phyloP scores from a whole-genome alignment of 1,284 basidiomycete genomes.

The Pholiota adiposa region DNA sequence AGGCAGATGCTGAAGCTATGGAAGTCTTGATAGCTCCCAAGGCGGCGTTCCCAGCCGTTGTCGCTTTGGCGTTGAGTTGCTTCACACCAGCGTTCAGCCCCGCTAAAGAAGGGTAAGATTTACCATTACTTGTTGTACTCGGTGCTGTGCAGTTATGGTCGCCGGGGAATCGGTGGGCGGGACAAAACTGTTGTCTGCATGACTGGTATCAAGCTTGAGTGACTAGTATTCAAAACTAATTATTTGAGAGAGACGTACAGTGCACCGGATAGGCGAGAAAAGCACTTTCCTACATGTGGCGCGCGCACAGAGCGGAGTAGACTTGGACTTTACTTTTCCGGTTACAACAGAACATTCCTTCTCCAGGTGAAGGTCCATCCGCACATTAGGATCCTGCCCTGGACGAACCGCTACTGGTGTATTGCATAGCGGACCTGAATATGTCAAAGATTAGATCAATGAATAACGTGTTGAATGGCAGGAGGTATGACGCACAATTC shows the following conservation, averaged over 20 bases:
- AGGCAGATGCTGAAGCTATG: slow-evolving; percentile 25
- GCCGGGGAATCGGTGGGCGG: slow-evolving; percentile 72
- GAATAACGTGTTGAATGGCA: background rate
- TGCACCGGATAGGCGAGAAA: slow-evolving; percentile 72
- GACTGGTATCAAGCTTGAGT: slow-evolving; percentile 42
- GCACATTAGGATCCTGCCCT: slow-evolving; percentile 75
- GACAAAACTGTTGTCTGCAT: slow-evolving; percentile 72
- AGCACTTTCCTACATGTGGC: slow-evolving; percentile 71
- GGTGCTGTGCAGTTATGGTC: slow-evolving; percentile 58
- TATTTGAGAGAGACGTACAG: slow-evolving; percentile 48
- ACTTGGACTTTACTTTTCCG: slow-evolving; percentile 54
- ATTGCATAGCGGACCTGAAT: slow-evolving; percentile 71
- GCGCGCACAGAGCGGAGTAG: slow-evolving; percentile 62
- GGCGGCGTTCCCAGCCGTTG: slow-evolving; percentile 47
- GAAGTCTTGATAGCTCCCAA: slow-evolving; percentile 49
- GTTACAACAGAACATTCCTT: slow-evolving; percentile 70
- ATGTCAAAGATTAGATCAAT: background rate
- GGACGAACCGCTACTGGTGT: slow-evolving; percentile 70
- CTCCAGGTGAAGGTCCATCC: slow-evolving; percentile 74
- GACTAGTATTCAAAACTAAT: background rate
- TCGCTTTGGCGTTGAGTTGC: slow-evolving; percentile 39
- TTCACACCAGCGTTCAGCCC: slow-evolving; percentile 30
- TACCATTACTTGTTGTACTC: slow-evolving; percentile 13
- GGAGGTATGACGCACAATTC: slow-evolving; percentile 51
- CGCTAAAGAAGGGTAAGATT: slow-evolving; percentile 25